Evolutionary conservation across 2,329 filamentous ascomycete species (phyloP), one percentile per base, ranked within the genome.

Genomic region (Cordyceps pruinosa): DNA sequence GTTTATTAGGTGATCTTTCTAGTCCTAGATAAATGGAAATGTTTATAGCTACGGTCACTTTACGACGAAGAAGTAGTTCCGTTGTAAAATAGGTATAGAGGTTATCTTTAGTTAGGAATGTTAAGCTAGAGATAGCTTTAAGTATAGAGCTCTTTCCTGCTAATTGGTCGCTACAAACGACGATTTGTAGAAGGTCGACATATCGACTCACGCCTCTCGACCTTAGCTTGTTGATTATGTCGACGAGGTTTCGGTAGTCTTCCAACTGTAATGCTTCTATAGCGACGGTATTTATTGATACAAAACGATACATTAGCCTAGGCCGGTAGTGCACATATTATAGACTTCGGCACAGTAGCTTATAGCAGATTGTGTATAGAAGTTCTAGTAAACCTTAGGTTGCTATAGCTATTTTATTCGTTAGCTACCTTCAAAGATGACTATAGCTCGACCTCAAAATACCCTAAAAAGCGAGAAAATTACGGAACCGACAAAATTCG

Each of bases 71-170:
- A 13, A 84, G 73, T 21, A 87, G 69, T 65, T 87, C 82, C 0
- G 83, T 87, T 0, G 83, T 77, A 59, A 87, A 87, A 0, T 81
- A 75, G 0, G 84, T 87, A 66, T 83, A 87, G 0, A 85, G 65
- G 37, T 76, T 80, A 54, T 81, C 79, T 25, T 82, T 80, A 9
- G 74, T 71, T 0, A 83, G 83, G 60, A 88, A 87, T 0, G 76
- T 74, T 2, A 87, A 75, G 4, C 81, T 77, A 0, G 84, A 84
- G 39, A 88, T 81, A 1, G 82, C 84, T 62, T 87, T 82, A 0
- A 88, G 75, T 0, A 86, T 81, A 0, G 83, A 86, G 57, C 80
- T 85, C 66, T 88, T 88, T 4, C 84, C 84, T 1, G 79, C 78
- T 0, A 79, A 84, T 61, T 86, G 82, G 58, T 85, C 79, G 3